Conservation (phyloP, 2,329 filamentous ascomycete species). For the Ilyonectria robusta region DNA sequence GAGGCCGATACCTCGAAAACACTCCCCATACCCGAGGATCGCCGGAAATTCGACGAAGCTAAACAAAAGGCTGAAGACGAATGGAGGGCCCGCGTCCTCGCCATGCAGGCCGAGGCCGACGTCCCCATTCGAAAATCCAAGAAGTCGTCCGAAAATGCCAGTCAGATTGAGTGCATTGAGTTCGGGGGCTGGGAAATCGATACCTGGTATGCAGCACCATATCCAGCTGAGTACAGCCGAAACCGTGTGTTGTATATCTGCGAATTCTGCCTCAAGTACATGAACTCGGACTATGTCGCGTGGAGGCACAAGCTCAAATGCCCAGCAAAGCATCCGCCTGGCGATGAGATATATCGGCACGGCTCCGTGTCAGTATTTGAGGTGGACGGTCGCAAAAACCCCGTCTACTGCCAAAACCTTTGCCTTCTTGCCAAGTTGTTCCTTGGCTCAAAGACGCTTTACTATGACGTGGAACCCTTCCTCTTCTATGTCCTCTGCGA, state of each 20-base stretch:
- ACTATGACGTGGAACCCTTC: slow-evolving; percentile 98
- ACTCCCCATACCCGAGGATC: slow-evolving; percentile 83
- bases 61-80: slow-evolving; percentile 93
- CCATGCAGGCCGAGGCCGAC: slow-evolving; percentile 75
- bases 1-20: slow-evolving; percentile 95
- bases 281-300: slow-evolving; percentile 98
- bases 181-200: slow-evolving; percentile 99
- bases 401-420: slow-evolving; percentile 98
- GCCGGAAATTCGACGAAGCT: slow-evolving; percentile 89
- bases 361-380: slow-evolving; percentile 95
- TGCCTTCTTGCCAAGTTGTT: slow-evolving; percentile 97
- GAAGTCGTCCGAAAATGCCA: slow-evolving; percentile 88
- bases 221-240: slow-evolving; percentile 97
- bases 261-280: slow-evolving; percentile 99
- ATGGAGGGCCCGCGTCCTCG: slow-evolving; percentile 79
- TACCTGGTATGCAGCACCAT: slow-evolving; percentile 98
- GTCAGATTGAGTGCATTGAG: slow-evolving; percentile 98
- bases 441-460: slow-evolving; percentile 97
- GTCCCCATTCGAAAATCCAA: slow-evolving; percentile 75
- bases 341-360: slow-evolving; percentile 97
- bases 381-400: slow-evolving; percentile 96
- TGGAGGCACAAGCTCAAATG: slow-evolving; percentile 99
- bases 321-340: slow-evolving; percentile 94
- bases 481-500: slow-evolving; percentile 98
- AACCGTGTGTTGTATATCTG: slow-evolving; percentile 98